These are phyloP conservation scores for Nakazawaea ernobii DNA, from an alignment of 805 yeast genomes.

Conservation along the genomic window DNA sequence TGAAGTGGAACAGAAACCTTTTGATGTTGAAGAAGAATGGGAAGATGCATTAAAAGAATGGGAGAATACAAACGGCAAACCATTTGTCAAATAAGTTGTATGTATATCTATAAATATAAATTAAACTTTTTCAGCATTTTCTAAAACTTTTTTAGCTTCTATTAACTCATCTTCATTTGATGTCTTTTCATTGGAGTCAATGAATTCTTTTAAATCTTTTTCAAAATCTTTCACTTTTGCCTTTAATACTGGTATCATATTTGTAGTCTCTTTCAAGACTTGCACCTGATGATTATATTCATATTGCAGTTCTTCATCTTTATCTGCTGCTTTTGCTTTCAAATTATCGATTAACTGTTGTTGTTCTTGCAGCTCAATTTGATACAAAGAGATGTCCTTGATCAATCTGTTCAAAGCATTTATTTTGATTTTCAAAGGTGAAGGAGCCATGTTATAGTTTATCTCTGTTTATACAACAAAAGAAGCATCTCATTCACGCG, in stretches of 20 bases:
- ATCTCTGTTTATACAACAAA: too few species aligned
- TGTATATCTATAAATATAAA: neutral
- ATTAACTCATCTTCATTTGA: conserved; percentile 28
- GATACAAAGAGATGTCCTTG: conserved; percentile 61
- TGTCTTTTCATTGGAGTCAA: conserved; percentile 23
- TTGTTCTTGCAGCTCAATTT: conserved; percentile 41
- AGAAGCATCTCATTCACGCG: too few species aligned
- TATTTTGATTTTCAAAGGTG: conserved; percentile 63
- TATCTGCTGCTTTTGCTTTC: conserved; percentile 25
- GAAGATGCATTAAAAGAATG: conserved; percentile 56
- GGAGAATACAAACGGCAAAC: conserved; percentile 27
- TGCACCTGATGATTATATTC: conserved; percentile 54
- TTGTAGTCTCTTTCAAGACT: conserved; percentile 48
- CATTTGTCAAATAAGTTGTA: conserved; percentile 1
- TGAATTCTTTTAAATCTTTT: conserved; percentile 31
- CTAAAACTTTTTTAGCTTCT: conserved; percentile 22
- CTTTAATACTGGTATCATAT: conserved; percentile 43
- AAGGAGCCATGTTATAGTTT: conserved; percentile 51
- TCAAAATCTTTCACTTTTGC: conserved; percentile 34
- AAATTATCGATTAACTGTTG: conserved; percentile 34
- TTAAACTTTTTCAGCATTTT: conserved; percentile 6
- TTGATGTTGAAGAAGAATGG: conserved; percentile 68
- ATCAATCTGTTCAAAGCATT: conserved; percentile 63
- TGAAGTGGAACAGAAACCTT: conserved; percentile 32
- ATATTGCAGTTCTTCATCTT: conserved; percentile 47